Percentiles rank a stretch among this genome's conserved stretches.
Evolutionary conservation across 176 grass and related monocot species (phyloP).

Genomic region (Pontederia paniculata): DNA sequence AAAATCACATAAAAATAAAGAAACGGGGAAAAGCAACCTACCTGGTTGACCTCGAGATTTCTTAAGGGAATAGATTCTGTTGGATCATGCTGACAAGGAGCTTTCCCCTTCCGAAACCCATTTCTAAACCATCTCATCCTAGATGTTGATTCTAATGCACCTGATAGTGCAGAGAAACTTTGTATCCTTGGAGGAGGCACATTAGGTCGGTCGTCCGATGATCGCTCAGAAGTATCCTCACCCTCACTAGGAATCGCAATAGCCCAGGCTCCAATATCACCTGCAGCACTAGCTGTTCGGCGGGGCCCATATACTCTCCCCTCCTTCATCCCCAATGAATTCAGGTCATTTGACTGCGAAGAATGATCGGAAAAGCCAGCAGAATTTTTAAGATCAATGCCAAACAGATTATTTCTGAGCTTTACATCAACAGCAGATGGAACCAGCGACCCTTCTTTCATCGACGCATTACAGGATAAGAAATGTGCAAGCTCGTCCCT

Average conservation of each 20-base stretch:
- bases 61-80: conserved; percentile 34
- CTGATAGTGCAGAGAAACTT: conserved; percentile 37
- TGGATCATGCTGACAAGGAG: conserved; percentile 24
- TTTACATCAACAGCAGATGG: conserved; percentile 29
- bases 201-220: conserved; percentile 31
- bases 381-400: conserved; percentile 33
- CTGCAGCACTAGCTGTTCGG: conserved; percentile 49
- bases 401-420: conserved; percentile 25
- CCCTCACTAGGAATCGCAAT: conserved; percentile 51
- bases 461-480: conserved; percentile 27
- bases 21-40: conserved; percentile 12
- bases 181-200: conserved; percentile 34
- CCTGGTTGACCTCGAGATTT: conserved; percentile 39
- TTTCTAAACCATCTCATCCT: conserved; percentile 55
- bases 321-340: conserved; percentile 28
- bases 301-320: conserved; percentile 35
- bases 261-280: conserved; percentile 50
- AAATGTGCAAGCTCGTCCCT: conserved; percentile 72
- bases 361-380: conserved; percentile 47
- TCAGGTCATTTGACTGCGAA: conserved; percentile 32
- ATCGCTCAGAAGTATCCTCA: conserved; percentile 36
- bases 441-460: conserved; percentile 26
- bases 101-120: conserved; percentile 42
- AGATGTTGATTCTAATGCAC: conserved; percentile 46
- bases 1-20: conserved; percentile 1